phyloP scores from a whole-genome alignment of 2,329 filamentous ascomycete species.

The Westerdykella ornata region DNA sequence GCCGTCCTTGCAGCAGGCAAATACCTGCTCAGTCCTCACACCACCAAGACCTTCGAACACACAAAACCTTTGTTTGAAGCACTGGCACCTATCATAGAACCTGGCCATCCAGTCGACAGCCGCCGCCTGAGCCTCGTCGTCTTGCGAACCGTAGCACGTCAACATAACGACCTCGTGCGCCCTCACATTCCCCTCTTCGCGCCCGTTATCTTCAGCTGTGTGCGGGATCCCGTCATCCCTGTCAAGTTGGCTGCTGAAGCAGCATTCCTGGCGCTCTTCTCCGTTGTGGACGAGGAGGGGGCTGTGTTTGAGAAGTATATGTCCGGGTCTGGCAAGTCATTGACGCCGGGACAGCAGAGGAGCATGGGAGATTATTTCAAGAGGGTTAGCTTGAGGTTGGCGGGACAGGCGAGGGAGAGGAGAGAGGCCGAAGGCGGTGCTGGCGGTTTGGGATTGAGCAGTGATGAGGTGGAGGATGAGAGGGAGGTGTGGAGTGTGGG shows the following conservation, averaged over 20 bases:
- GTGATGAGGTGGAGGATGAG: slow-evolving; percentile 91
- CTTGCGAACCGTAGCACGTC: slow-evolving; percentile 73
- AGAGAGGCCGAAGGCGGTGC: slow-evolving; percentile 85
- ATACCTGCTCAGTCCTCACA: slow-evolving; percentile 64
- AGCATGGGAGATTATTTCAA: slow-evolving; percentile 98
- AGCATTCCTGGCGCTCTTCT: slow-evolving; percentile 85
- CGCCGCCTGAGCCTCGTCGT: slow-evolving; percentile 82
- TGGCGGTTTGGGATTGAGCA: slow-evolving; percentile 76
- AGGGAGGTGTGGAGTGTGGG: slow-evolving; percentile 94
- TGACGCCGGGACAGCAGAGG: slow-evolving; percentile 69
- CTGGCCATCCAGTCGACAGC: slow-evolving; percentile 72
- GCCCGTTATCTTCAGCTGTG: slow-evolving; percentile 77
- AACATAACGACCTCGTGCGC: slow-evolving; percentile 70
- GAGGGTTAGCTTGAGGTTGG: slow-evolving; percentile 76
- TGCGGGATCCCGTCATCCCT: slow-evolving; percentile 86
- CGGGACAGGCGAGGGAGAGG: slow-evolving; percentile 79
- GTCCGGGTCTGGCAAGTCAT: slow-evolving; percentile 55
- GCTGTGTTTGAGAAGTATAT: slow-evolving; percentile 90
- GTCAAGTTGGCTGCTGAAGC: slow-evolving; percentile 94
- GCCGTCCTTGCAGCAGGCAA: slow-evolving; percentile 85
- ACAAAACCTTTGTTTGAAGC: slow-evolving; percentile 75
- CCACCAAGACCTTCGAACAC: slow-evolving; percentile 64
- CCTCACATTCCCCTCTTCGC: slow-evolving; percentile 77
- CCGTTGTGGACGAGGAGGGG: slow-evolving; percentile 77
- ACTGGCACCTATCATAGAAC: slow-evolving; percentile 66